Evolutionary conservation across 179 eudicot genomes (phyloP).

Genomic region (Sideroxylon spinosum): DNA sequence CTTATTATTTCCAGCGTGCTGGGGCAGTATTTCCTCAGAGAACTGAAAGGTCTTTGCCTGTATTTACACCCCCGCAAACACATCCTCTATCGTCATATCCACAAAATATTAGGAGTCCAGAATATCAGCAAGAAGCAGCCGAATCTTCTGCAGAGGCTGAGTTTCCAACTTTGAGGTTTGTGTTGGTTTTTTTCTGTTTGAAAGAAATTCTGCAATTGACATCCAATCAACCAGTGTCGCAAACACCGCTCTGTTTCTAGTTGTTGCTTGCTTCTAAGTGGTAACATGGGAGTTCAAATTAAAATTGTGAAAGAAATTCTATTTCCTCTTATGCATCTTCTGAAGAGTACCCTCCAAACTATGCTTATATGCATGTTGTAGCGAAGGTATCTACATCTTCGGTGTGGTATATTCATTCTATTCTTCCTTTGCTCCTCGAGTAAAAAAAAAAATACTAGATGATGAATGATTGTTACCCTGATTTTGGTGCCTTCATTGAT

Average conservation of each 20-base stretch:
- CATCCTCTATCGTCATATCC: constrained; percentile 78
- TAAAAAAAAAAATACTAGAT: background rate
- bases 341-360: background rate
- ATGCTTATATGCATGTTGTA: background rate
- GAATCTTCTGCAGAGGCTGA: constrained; percentile 78
- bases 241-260: background rate
- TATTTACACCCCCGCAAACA: constrained; percentile 88
- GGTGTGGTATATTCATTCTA: background rate
- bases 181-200: constrained; percentile 8
- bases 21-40: constrained; percentile 95
- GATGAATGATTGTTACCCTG: background rate
- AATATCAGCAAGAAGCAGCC: constrained; percentile 43
- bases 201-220: background rate
- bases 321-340: background rate
- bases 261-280: background rate
- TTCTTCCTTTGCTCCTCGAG: background rate
- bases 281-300: background rate
- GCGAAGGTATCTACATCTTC: background rate
- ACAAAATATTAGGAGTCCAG: constrained; percentile 55
- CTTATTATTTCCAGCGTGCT: constrained; percentile 58
- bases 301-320: background rate
- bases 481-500: background rate
- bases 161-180: constrained; percentile 79
- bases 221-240: background rate
- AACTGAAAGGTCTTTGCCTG: constrained; percentile 77